Evolutionary conservation across 257 asterid species (phyloP), one percentile per base, ranked within the genome.

Genomic region (Mitragyna speciosa): DNA sequence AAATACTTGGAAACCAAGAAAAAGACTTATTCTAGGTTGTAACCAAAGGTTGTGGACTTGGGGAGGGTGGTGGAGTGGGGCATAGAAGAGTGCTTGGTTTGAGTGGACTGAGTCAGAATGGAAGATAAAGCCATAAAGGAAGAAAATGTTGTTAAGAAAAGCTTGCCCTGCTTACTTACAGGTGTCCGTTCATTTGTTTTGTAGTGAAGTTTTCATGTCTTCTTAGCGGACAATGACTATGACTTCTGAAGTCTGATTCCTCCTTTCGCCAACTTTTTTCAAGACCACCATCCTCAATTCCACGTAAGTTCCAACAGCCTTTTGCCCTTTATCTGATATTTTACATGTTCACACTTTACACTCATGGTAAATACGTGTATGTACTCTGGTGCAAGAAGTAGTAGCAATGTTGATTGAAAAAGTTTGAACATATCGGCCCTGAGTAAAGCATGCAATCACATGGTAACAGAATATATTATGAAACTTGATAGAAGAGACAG

Each of bases 1-100:
- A 76, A 76, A 58, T 79, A 65, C 83, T 83, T 79, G 82, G 77
- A 70, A 75, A 75, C 66, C 83, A 79, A 78, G 83, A 70, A 69
- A 83, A 83, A 12, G 43, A 24, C 17, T 70, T 54, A 5, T 51
- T 2, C 4, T 51, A 14, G 14, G 56, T 14, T 15, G 56, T 51
- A 15, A 51, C 2, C 3, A 51, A 51, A 15, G 14, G 14, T 51
- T 16, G 22, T 14, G 6, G 22, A 1, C 15, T 51, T 1, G 5
- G 22, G 22, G 58, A 51, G 58, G 19, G 12, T 2, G 58, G 58
- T 12, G 17, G 19, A 12, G 19, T 15, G 71, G 11, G 24, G 15
- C 9, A 12, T 7, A n/a, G 45, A 49, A 43, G 33, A 54, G 28
- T 56, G 54, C 68, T 73, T 22, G 45, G 36, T 64, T 78, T 3